phyloP scores from a whole-genome alignment of 805 yeast genomes.

The Naumovozyma baii region DNA sequence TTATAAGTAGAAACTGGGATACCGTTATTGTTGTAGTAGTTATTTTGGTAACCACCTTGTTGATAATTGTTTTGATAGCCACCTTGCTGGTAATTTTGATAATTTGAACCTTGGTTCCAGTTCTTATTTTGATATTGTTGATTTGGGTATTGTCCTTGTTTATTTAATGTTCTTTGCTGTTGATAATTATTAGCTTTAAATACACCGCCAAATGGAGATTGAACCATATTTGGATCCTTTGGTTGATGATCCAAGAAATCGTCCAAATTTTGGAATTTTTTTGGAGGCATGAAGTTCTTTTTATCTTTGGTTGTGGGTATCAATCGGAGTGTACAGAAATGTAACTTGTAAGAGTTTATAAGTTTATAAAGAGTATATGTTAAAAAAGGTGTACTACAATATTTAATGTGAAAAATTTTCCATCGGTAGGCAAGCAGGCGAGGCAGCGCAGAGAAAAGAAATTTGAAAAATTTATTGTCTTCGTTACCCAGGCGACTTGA shows the following conservation, averaged over 20 bases:
- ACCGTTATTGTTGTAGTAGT: constrained; percentile 9
- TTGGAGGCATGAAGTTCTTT: constrained; percentile 23
- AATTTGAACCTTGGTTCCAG: constrained; percentile 12
- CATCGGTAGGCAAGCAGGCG: neutral
- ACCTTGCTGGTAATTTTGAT: constrained; percentile 12
- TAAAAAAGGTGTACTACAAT: too few relatives aligned
- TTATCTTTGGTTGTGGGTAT: too few relatives aligned
- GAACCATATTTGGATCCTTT: constrained; percentile 22
- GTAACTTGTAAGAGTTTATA: too few relatives aligned
- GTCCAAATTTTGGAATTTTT: constrained; percentile 25
- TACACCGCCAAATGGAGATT: constrained; percentile 29
- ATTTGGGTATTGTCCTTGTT: constrained; percentile 1
- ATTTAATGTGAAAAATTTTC: neutral
- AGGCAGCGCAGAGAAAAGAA: neutral
- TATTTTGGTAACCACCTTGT: constrained; percentile 7
- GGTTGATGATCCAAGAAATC: constrained; percentile 25
- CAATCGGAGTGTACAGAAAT: too few relatives aligned
- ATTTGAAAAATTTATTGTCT: too few relatives aligned
- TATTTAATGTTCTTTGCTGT: constrained; percentile 15
- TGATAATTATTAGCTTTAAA: constrained; percentile 19
- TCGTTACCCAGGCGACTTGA: neutral
- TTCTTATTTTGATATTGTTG: constrained; percentile 9
- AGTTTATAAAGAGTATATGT: too few relatives aligned
- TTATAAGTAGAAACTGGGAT: constrained; percentile 18
- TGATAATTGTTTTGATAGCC: constrained; percentile 8